Conservation (phyloP, 805 yeast genomes). For the Candida michaelii region DNA sequence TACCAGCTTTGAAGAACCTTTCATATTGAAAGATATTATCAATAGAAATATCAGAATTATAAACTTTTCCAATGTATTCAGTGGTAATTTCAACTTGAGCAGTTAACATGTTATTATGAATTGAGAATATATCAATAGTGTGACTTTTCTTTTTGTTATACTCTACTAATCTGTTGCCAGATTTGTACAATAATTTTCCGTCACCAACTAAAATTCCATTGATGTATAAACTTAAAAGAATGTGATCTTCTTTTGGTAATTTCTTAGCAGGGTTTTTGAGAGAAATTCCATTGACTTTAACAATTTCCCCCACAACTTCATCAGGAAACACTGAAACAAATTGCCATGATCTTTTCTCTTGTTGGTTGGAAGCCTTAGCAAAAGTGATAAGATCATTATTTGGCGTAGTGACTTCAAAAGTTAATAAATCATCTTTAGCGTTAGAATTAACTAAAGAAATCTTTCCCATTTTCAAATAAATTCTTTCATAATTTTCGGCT, state of each 20-base stretch:
- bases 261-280: constrained; percentile 33
- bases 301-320: constrained; percentile 70
- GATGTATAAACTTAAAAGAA: constrained; percentile 55
- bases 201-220: constrained; percentile 66
- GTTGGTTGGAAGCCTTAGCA: constrained; percentile 68
- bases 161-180: constrained; percentile 48
- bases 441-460: constrained; percentile 31
- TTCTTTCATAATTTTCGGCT: constrained; percentile 57
- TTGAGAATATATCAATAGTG: constrained; percentile 44
- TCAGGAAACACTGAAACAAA: constrained; percentile 71
- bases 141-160: constrained; percentile 44
- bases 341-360: constrained; percentile 55
- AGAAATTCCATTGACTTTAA: constrained; percentile 61
- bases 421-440: constrained; percentile 43
- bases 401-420: constrained; percentile 55
- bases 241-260: constrained; percentile 48
- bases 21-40: constrained; percentile 57
- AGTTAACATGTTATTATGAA: constrained; percentile 33
- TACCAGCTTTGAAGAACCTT: constrained; percentile 42
- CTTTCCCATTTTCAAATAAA: constrained; percentile 60
- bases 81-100: constrained; percentile 56
- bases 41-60: constrained; percentile 57
- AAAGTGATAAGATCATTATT: constrained; percentile 52
- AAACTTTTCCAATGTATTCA: constrained; percentile 67
- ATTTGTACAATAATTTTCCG: constrained; percentile 52